Percentiles rank a stretch among this genome's conserved stretches.
These are phyloP conservation scores for Trapa bicornis DNA, from an alignment of 345 rosid species.

Conservation along the genomic window DNA sequence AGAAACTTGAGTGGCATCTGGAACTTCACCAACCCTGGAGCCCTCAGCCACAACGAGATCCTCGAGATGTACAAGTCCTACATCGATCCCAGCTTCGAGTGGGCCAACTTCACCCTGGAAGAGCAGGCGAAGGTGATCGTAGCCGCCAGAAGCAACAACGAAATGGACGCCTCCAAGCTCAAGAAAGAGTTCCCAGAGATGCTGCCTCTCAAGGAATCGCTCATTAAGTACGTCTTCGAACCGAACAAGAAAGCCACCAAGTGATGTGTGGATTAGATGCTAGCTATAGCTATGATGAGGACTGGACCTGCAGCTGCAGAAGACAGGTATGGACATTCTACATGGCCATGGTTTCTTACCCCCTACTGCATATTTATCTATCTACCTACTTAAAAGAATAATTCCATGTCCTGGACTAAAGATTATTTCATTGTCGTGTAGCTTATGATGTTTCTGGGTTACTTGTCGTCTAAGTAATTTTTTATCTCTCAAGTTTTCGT, in stretches of 20 bases:
- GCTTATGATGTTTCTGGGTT: background rate
- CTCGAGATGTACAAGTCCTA: slow-evolving; percentile 36
- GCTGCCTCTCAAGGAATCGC: slow-evolving; percentile 32
- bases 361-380: background rate
- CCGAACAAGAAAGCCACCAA: slow-evolving; percentile 23
- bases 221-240: slow-evolving; percentile 28
- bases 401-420: background rate
- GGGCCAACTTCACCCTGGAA: slow-evolving; percentile 31
- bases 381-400: background rate
- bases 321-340: background rate
- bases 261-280: background rate
- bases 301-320: no score
- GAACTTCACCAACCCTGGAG: slow-evolving; percentile 47
- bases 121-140: slow-evolving; percentile 44
- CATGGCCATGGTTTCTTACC: background rate
- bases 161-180: slow-evolving; percentile 36
- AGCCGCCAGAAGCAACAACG: slow-evolving; percentile 39
- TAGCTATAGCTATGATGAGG: no score
- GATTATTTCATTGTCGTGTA: background rate
- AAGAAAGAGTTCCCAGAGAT: slow-evolving; percentile 31
- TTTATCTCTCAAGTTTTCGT: background rate
- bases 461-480: background rate
- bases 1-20: slow-evolving; percentile 33
- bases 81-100: slow-evolving; percentile 24
- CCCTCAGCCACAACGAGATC: slow-evolving; percentile 33